Conservation (phyloP, 2,329 filamentous ascomycete genomes). For the Fusarium gaditjirri region DNA sequence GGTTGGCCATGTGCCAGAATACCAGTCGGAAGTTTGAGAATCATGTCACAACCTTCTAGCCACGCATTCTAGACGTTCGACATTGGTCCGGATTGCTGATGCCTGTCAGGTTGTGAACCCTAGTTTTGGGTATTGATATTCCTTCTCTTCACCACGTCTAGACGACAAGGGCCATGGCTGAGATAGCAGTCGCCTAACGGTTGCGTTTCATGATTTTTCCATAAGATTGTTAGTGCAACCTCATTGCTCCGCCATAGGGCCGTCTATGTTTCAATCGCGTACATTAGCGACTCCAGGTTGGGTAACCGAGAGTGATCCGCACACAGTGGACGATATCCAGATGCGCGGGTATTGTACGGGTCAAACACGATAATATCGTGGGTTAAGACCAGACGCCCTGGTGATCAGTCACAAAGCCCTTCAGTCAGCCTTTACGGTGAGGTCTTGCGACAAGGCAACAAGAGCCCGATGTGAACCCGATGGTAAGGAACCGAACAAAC, state of each 20-base stretch:
- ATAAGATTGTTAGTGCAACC: neutral
- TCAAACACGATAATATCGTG: neutral
- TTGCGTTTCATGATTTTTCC: constrained; percentile 25
- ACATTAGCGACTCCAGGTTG: neutral
- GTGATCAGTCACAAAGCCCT: constrained; percentile 8
- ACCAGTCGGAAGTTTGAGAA: neutral
- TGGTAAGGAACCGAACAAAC: constrained; percentile 18
- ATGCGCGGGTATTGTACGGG: neutral
- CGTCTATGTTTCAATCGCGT: constrained; percentile 18
- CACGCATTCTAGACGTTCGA: neutral
- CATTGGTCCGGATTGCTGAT: neutral
- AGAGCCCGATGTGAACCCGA: constrained; percentile 28
- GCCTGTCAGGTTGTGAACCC: neutral
- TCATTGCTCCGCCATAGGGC: neutral
- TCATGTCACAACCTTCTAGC: constrained; percentile 3
- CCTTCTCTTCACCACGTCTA: neutral
- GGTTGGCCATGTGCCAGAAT: neutral
- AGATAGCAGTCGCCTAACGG: neutral
- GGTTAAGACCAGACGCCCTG: neutral
- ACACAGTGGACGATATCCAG: neutral
- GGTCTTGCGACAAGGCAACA: constrained; percentile 17
- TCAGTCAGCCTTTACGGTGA: constrained; percentile 13
- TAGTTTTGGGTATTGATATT: neutral
- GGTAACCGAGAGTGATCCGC: constrained; percentile 17
- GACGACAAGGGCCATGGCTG: neutral